Percentiles rank a stretch among this genome's conserved stretches.
Evolutionary conservation across 139 green algal species (phyloP).

Genomic region (Raphidocelis subcapitata): DNA sequence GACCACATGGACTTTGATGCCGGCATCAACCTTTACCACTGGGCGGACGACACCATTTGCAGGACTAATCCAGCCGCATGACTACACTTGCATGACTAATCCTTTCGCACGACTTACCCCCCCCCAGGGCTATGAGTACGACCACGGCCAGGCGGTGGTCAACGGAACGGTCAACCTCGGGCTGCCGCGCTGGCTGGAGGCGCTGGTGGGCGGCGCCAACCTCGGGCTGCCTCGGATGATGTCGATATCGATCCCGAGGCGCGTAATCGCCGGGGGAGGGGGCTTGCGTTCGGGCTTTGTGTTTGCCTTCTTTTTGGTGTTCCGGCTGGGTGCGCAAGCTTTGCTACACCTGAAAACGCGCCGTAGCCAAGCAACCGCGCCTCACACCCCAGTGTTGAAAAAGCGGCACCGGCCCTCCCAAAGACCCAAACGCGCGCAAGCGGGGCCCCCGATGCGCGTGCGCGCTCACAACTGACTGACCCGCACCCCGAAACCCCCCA

Average conservation of each 20-base stretch:
- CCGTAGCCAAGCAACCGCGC: no score
- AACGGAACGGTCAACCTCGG: slow-evolving; percentile 45
- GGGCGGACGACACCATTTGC: no score
- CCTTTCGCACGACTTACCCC: background rate
- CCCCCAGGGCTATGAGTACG: slow-evolving; percentile 21
- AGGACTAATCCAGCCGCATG: no score
- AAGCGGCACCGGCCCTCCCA: no score
- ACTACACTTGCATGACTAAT: no score
- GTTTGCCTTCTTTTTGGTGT: background rate
- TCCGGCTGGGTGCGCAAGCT: background rate
- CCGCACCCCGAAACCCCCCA: no score
- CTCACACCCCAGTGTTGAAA: no score
- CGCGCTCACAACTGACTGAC: no score
- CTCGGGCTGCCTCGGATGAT: slow-evolving; percentile 42
- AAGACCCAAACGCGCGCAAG: no score
- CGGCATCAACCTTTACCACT: no score
- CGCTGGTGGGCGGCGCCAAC: slow-evolving; percentile 55
- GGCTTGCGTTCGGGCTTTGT: background rate
- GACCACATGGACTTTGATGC: no score
- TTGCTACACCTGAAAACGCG: background rate
- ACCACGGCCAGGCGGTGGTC: slow-evolving; percentile 35
- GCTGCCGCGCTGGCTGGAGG: slow-evolving; percentile 48
- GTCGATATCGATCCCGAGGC: slow-evolving; percentile 17
- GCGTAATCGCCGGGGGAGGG: background rate
- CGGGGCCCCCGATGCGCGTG: no score